These are phyloP conservation scores for Aspergillus cejpii DNA, from an alignment of 2,329 filamentous ascomycete species.

Conservation along the genomic window DNA sequence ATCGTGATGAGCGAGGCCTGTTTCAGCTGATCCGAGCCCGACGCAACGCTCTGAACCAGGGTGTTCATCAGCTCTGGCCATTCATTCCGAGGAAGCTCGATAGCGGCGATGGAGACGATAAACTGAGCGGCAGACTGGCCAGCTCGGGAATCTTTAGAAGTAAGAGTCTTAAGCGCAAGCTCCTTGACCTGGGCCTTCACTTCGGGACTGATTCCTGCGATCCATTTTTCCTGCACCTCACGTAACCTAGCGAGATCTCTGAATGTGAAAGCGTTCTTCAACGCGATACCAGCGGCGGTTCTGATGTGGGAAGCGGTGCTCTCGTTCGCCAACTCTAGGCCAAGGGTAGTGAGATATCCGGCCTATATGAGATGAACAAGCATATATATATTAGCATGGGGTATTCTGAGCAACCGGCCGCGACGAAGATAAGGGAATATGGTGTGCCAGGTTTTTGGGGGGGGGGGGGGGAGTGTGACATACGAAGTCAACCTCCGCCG, in stretches of 20 bases:
- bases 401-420: background rate
- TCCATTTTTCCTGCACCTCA: conserved; percentile 90
- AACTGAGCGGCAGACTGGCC: conserved; percentile 90
- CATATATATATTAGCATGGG: conserved; percentile 23
- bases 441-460: conserved; percentile 6
- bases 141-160: conserved; percentile 70
- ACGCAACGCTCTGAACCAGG: conserved; percentile 87
- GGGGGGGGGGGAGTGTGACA: conserved; percentile 38
- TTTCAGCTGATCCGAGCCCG: conserved; percentile 80
- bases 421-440: background rate
- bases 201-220: conserved; percentile 69
- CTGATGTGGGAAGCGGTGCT: conserved; percentile 74
- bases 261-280: conserved; percentile 97
- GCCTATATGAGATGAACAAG: conserved; percentile 52
- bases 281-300: conserved; percentile 86
- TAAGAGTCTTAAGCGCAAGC: conserved; percentile 79
- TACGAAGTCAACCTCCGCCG: conserved; percentile 94
- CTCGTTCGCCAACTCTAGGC: conserved; percentile 90
- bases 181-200: conserved; percentile 86
- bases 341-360: conserved; percentile 85
- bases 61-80: conserved; percentile 87
- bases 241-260: conserved; percentile 82
- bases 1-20: conserved; percentile 93
- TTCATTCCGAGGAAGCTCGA: conserved; percentile 87
- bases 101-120: conserved; percentile 86